Evolutionary conservation across 768 basidiomycete genomes (phyloP), one percentile per base, ranked within the genome.

Genomic region (Sarcomyxa edulis): DNA sequence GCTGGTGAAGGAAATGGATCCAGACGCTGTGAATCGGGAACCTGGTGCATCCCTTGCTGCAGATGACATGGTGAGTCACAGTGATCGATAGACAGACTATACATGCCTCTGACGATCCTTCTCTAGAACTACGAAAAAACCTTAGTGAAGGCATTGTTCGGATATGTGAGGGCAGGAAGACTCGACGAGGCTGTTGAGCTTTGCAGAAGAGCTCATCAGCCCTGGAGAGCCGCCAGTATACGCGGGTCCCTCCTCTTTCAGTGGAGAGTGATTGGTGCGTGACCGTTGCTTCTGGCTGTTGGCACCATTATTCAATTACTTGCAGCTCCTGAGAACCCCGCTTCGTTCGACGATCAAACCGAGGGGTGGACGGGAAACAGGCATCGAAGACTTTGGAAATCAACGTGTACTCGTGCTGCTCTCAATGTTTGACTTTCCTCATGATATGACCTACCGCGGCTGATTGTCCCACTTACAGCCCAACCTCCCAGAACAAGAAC

Each of bases 211-310:
- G 84, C 85, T 0, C 82, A 91, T 45, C 88, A 94, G 47, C 85
- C 90, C 0, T 97, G 94, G 95, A 72, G 92, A 16, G 90, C 91
- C 2, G 91, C 93, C 2, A 86, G 81, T 39, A 76, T 98, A 29
- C 80, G 86, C 5, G 95, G 95, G 1, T 84, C 88, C 1, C 58
- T 79, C 20, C 56, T 91, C 14, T 94, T 90, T 52, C 68, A 72
- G 22, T 93, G 90, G 84, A 67, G 68, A 31, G 73, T 76, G 0
- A 71, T 93, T 3, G 75, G 86, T 86, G 48, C 33, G 76, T 62
- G 8, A 21, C 14, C 33, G n/a, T n/a, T n/a, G n/a, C n/a, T n/a
- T n/a, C n/a, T n/a, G n/a, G n/a, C n/a, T n/a, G n/a, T n/a, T n/a
- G n/a, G n/a, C n/a, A n/a, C n/a, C n/a, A n/a, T n/a, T n/a, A n/a